Base-by-base conservation (phyloP, 2,329 filamentous ascomycete species). In the Hypoxylon sp. region DNA sequence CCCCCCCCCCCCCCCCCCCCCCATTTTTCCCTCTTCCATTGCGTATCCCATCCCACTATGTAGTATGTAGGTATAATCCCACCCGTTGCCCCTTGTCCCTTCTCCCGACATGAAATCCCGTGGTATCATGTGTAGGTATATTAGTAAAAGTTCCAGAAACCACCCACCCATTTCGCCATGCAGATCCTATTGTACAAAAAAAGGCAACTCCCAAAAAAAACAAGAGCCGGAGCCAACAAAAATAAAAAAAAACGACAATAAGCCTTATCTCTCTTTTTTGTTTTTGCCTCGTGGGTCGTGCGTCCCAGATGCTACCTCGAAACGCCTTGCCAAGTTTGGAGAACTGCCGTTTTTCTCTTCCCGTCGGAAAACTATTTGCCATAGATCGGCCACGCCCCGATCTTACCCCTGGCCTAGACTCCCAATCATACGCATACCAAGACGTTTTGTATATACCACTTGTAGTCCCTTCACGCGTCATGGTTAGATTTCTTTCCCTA, bases 131-230 rank as follows among this genome's bases (percentile, higher is more conserved):
- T 71, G 64, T 62, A 62, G 8, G 19, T 56, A 66, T 42, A 62
- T 60, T 67, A 60, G 57, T 66, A 61, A 68, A 68, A 53, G 17
- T 35, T 47, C 42, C 21, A 62, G 31, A 65, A 51, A 63, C 63
- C 59, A 68, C 32, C 58, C 62, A 37, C 37, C 65, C 31, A 47
- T 69, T n/a, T n/a, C 69, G 66, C 67, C 66, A 69, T 71, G 69
- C 67, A 69, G 69, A 67, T 71, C 66, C 39, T 71, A 69, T 53
- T 67, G 57, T 71, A 71, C 69, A 71, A 65, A 62, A 65, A 62
- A 51, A 67, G 67, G 69, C 60, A 71, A 50, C 59, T 69, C 60
- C 55, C 44, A 48, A 53, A 37, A 35, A 52, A 55, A 39, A 4
- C 6, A 42, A 27, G n/a, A n/a, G n/a, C n/a, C n/a, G n/a, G n/a